Evolutionary conservation across 2,329 filamentous ascomycete genomes (phyloP).

Genomic region (Fusarium sp.): DNA sequence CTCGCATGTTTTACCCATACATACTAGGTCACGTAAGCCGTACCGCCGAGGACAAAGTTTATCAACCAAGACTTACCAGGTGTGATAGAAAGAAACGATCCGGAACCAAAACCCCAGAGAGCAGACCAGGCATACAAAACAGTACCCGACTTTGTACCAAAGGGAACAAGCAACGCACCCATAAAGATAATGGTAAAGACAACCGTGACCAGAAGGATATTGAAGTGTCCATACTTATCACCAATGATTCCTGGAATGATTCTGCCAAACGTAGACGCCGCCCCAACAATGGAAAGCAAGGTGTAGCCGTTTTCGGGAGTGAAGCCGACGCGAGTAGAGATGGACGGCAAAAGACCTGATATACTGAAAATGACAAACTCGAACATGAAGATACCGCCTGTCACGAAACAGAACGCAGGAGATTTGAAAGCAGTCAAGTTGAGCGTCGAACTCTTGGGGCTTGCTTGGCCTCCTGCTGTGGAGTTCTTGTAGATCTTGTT

Average conservation of each 20-base stretch:
- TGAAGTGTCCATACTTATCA: slow-evolving; percentile 60
- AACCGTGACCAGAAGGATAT: slow-evolving; percentile 47
- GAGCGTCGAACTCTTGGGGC: slow-evolving; percentile 44
- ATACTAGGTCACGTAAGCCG: slow-evolving; percentile 50
- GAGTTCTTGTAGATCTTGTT: slow-evolving; percentile 38
- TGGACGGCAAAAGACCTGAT: slow-evolving; percentile 61
- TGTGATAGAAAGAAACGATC: slow-evolving; percentile 60
- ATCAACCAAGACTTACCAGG: slow-evolving; percentile 37
- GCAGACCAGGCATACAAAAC: slow-evolving; percentile 60
- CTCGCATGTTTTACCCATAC: slow-evolving; percentile 60
- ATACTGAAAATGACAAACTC: slow-evolving; percentile 63
- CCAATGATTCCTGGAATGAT: slow-evolving; percentile 58
- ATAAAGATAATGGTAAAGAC: slow-evolving; percentile 56
- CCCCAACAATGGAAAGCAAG: slow-evolving; percentile 59
- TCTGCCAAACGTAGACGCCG: slow-evolving; percentile 57
- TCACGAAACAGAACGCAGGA: slow-evolving; percentile 57
- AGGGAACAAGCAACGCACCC: slow-evolving; percentile 58
- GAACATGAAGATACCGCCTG: slow-evolving; percentile 58
- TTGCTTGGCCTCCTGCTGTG: slow-evolving; percentile 5
- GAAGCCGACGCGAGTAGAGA: slow-evolving; percentile 54
- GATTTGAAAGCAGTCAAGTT: slow-evolving; percentile 58
- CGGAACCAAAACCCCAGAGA: slow-evolving; percentile 63
- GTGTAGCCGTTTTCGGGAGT: slow-evolving; percentile 56
- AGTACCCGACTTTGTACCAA: slow-evolving; percentile 54
- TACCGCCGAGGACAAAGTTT: rapidly evolving